Conservation (phyloP, 768 basidiomycete genomes). For the Crepidotus variabilis region DNA sequence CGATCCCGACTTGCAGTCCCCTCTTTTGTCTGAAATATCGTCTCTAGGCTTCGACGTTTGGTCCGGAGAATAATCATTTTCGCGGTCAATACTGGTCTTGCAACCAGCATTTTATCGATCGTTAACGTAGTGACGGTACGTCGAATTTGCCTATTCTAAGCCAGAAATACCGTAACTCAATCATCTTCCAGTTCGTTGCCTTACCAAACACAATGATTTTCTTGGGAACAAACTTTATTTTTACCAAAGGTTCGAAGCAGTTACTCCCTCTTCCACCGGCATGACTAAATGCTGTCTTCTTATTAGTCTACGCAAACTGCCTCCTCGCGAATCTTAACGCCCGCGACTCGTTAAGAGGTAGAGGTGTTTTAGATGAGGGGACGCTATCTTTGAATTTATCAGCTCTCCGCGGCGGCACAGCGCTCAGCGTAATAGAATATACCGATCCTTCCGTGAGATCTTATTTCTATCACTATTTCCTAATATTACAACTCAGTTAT, state of each 20-base stretch:
- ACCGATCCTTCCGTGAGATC: not conserved
- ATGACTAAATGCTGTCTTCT: not conserved
- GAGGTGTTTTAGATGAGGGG: not conserved
- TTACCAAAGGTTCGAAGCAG: slow-evolving; percentile 12
- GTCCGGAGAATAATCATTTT: slow-evolving; percentile 8
- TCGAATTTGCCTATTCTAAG: not conserved
- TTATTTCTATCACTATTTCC: too few relatives aligned
- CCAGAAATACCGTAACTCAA: not conserved
- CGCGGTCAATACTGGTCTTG: slow-evolving; percentile 14
- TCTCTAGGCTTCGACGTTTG: not conserved
- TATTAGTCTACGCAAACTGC: slow-evolving; percentile 18
- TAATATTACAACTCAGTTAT: too few relatives aligned
- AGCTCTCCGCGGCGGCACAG: not conserved
- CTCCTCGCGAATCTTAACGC: slow-evolving; percentile 18
- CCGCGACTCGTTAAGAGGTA: slow-evolving; percentile 2
- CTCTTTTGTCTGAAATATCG: not conserved
- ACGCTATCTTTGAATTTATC: not conserved
- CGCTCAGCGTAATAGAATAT: not conserved
- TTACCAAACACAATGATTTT: slow-evolving; percentile 17
- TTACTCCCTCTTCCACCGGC: not conserved
- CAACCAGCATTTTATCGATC: slow-evolving; percentile 9
- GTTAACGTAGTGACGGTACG: slow-evolving; percentile 13
- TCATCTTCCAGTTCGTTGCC: slow-evolving; percentile 9
- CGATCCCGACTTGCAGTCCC: not conserved
- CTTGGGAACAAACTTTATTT: slow-evolving; percentile 13